phyloP scores from a whole-genome alignment of 176 grass and related monocot species.

The Metroxylon sagu region DNA sequence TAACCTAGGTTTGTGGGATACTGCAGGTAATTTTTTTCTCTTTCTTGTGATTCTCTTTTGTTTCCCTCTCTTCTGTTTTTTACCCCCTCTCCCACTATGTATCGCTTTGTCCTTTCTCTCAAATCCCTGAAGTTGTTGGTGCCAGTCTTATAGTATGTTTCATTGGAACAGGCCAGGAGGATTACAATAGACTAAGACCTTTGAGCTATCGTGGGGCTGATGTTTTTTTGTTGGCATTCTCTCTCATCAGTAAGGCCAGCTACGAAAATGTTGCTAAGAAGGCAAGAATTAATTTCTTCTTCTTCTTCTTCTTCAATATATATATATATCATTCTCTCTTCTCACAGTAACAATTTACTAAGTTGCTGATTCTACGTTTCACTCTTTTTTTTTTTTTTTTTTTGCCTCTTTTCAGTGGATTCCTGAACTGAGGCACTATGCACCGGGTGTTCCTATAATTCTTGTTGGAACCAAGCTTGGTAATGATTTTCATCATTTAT shows the following conservation, averaged over 20 bases:
- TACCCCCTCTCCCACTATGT: neutral
- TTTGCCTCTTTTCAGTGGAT: conserved; percentile 52
- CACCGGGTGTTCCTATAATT: conserved; percentile 55
- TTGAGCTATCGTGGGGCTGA: conserved; percentile 74
- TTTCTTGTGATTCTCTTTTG: neutral
- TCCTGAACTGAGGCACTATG: conserved; percentile 64
- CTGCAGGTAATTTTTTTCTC: conserved; percentile 40
- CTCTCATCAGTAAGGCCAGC: conserved; percentile 72
- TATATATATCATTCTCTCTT: neutral
- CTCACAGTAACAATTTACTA: neutral
- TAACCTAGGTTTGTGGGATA: conserved; percentile 68
- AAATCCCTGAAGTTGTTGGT: too few relatives aligned
- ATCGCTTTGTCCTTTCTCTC: too few relatives aligned
- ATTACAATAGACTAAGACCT: conserved; percentile 74
- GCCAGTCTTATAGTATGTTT: neutral
- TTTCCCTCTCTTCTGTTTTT: neutral
- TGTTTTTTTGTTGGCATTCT: conserved; percentile 75
- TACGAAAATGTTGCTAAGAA: conserved; percentile 82
- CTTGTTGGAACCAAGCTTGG: conserved; percentile 90
- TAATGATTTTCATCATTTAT: conserved; percentile 19
- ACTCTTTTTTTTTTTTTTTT: neutral
- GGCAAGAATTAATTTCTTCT: conserved; percentile 27
- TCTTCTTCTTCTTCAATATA: conserved; percentile 4
- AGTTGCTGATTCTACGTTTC: neutral
- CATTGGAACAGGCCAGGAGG: conserved; percentile 57